Evolutionary conservation across 164 flowering plant species (phyloP).

Genomic region (Liriodendron chinense): DNA sequence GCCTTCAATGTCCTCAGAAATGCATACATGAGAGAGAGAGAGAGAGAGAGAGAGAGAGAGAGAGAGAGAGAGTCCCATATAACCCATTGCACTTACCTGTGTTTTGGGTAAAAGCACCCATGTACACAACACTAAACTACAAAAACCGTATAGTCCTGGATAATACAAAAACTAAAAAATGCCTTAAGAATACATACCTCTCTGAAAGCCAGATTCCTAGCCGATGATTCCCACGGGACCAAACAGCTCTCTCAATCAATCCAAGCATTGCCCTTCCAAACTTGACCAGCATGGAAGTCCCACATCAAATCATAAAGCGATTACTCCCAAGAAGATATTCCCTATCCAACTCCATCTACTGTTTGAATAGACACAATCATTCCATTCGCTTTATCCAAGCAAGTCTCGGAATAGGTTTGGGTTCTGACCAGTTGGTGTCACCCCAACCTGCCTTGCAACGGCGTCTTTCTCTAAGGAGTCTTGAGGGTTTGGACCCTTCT

Average conservation of each 20-base stretch:
- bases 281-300: not conserved
- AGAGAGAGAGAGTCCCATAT: not conserved
- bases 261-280: not conserved
- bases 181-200: not conserved
- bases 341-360: not conserved
- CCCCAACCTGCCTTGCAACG: conserved; percentile 89
- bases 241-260: too few species aligned
- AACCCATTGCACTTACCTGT: not conserved
- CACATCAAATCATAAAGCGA: not conserved
- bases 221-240: not conserved
- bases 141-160: not conserved
- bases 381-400: conserved; percentile 50
- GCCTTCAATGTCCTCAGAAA: not conserved
- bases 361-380: not conserved
- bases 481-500: conserved; percentile 69
- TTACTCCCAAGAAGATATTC: not conserved
- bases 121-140: not conserved
- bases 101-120: not conserved
- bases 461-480: conserved; percentile 83
- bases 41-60: not conserved
- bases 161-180: not conserved
- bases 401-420: conserved; percentile 90
- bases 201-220: not conserved
- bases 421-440: conserved; percentile 76
- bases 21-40: not conserved